phyloP scores from a whole-genome alignment of 2,329 filamentous ascomycete species.

The Hypoxylon rubiginosum region DNA sequence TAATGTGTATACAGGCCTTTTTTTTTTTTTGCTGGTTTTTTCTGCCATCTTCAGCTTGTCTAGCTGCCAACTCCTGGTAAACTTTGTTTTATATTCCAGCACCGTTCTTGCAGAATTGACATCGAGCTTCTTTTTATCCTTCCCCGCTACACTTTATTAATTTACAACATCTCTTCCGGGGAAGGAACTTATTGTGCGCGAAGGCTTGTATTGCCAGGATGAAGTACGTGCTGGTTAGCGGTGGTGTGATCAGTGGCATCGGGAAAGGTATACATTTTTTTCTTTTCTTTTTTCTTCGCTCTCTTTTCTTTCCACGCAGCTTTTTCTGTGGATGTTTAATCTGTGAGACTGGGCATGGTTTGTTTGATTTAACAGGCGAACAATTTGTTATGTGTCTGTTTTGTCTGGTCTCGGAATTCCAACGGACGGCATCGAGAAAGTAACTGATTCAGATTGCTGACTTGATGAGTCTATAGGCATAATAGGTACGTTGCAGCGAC shows the following conservation, averaged over 20 bases:
- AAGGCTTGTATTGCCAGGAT: conserved; percentile 61
- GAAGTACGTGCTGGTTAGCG: conserved; percentile 86
- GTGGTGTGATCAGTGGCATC: conserved; percentile 67
- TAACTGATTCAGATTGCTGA: conserved; percentile 10
- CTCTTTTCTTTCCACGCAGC: no score
- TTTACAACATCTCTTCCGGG: no score
- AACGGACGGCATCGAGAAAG: not conserved
- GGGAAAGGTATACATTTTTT: conserved; percentile 32
- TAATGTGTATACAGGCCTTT: no score
- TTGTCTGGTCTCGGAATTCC: not conserved
- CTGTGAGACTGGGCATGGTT: not conserved
- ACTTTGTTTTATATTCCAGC: not conserved
- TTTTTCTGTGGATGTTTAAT: not conserved
- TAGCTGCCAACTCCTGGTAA: not conserved
- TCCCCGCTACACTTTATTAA: no score
- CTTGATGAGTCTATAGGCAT: conserved; percentile 31
- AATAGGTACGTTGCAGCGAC: conserved; percentile 44
- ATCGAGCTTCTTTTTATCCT: no score
- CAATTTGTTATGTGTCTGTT: not conserved
- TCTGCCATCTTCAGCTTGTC: not conserved
- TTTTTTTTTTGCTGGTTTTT: conserved; percentile 13
- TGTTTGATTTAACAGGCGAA: no score
- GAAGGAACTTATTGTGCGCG: no score
- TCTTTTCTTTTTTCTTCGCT: not conserved
- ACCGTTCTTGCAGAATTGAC: no score